Percentiles rank a stretch among this genome's conserved stretches.
Evolutionary conservation across 2,329 filamentous ascomycete species (phyloP).

Genomic region (Penicillium olsonii): DNA sequence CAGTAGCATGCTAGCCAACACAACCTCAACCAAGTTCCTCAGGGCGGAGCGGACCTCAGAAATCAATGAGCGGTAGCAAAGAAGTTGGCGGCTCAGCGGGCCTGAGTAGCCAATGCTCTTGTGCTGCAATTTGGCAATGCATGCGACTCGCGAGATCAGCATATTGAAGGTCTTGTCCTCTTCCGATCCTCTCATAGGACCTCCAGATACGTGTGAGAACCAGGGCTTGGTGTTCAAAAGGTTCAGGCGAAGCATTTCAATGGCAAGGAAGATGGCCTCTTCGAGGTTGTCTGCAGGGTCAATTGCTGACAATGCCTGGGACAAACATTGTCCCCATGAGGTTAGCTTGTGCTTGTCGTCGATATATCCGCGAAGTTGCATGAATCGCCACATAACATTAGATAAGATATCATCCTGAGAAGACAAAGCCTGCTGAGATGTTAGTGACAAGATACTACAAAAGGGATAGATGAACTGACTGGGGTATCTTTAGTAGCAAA

Average conservation of each 20-base stretch:
- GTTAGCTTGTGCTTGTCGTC: slow-evolving; percentile 78
- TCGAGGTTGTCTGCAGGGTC: slow-evolving; percentile 63
- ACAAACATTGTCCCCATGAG: slow-evolving; percentile 77
- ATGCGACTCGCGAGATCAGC: slow-evolving; percentile 83
- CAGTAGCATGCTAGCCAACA: slow-evolving; percentile 77
- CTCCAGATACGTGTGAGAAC: slow-evolving; percentile 59
- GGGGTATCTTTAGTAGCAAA: slow-evolving; percentile 57
- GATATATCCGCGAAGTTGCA: slow-evolving; percentile 85
- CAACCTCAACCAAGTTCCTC: slow-evolving; percentile 80
- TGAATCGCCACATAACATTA: slow-evolving; percentile 82
- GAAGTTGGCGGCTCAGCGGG: slow-evolving; percentile 83
- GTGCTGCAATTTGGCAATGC: slow-evolving; percentile 79
- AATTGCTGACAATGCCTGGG: slow-evolving; percentile 66
- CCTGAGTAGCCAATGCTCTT: slow-evolving; percentile 89
- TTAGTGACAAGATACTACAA: slow-evolving; percentile 9
- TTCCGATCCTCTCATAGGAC: slow-evolving; percentile 63
- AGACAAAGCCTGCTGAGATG: slow-evolving; percentile 46
- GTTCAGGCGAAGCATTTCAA: slow-evolving; percentile 80
- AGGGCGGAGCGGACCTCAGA: slow-evolving; percentile 76
- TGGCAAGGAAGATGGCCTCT: slow-evolving; percentile 77
- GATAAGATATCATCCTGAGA: slow-evolving; percentile 72
- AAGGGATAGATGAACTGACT: slow-evolving; percentile 28
- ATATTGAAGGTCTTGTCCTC: slow-evolving; percentile 77
- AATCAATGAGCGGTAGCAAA: slow-evolving; percentile 82
- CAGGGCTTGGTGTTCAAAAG: slow-evolving; percentile 72